These are phyloP conservation scores for Davidsoniella neocaledoniae DNA, from an alignment of 2,329 filamentous ascomycete species.

Conservation along the genomic window DNA sequence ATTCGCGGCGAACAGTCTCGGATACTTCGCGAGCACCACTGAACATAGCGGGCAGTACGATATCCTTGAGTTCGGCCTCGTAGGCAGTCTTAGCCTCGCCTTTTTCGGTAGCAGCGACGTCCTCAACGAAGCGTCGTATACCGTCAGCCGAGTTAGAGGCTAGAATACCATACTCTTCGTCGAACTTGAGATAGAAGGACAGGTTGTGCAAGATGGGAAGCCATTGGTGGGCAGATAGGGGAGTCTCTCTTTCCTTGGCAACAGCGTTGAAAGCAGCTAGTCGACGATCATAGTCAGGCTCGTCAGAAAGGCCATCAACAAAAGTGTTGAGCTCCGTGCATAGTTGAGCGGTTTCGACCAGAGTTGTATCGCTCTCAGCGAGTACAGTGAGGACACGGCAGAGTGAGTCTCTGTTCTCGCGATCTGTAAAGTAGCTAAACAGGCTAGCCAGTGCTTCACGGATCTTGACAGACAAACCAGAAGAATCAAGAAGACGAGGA, in stretches of 20 bases:
- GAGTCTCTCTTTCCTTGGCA: constrained; percentile 40
- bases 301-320: constrained; percentile 53
- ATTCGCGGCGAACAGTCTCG: constrained; percentile 71
- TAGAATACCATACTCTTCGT: constrained; percentile 77
- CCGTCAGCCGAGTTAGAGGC: constrained; percentile 64
- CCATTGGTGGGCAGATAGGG: constrained; percentile 62
- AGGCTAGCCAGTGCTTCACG: constrained; percentile 55
- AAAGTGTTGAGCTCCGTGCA: constrained; percentile 73
- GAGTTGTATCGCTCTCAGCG: constrained; percentile 42
- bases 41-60: constrained; percentile 62
- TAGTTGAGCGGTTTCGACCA: constrained; percentile 48
- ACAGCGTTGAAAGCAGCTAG: constrained; percentile 60
- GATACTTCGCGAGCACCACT: constrained; percentile 60
- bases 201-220: constrained; percentile 76
- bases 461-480: constrained; percentile 16
- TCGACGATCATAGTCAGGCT: constrained; percentile 75
- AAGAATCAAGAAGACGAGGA: constrained; percentile 17
- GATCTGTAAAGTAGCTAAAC: constrained; percentile 82
- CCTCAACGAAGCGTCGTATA: constrained; percentile 61
- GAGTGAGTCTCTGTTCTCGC: constrained; percentile 55
- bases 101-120: constrained; percentile 25
- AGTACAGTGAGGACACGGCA: constrained; percentile 58
- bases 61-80: constrained; percentile 39
- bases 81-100: constrained; percentile 30
- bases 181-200: constrained; percentile 69